Evolutionary conservation across 805 yeast species (phyloP), one percentile per base, ranked within the genome.

Genomic region (Myxozyma neotropica): DNA sequence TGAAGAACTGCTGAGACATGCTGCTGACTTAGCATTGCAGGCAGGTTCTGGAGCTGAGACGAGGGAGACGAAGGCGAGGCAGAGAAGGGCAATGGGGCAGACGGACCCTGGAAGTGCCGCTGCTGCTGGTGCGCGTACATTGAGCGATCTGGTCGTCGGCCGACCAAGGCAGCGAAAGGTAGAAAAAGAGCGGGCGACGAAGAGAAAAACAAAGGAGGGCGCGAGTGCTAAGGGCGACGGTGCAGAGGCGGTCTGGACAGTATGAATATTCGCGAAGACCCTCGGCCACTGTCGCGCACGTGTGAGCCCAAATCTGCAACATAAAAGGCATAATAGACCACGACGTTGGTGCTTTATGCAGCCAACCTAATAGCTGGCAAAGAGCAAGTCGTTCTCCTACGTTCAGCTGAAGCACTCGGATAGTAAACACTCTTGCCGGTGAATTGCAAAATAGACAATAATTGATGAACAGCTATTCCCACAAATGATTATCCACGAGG

Each of bases 81-180:
- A 7, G 53, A 35, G 39, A 36, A 60, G 10, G 61, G 47, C 43
- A 57, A 53, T 45, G 21, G 52, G 19, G 58, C 49, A 8, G 61
- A 33, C 36, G 64, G 50, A 47, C 43, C 38, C 29, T 40, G 55
- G 29, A 57, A 60, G 47, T 60, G 64, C 54, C 58, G 64, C 56
- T 57, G 61, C 59, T 57, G 62, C 54, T 58, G 63, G 39, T 58
- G 59, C 33, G 63, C 63, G 50, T 58, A 58, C 63, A 58, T 58
- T 29, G 43, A 24, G 15, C 12, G 15, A 19, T 21, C n/a, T n/a
- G n/a, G n/a, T 10, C n/a, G 12, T 26, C 50, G 17, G 26, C 31
- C 43, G 31, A 17, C 53, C 43, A 36, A 48, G 35, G 43, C 43
- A 24, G 33, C 33, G 8, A 27, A 29, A 24, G 12, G 17, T 4